A percentile compares a stretch with the other conserved stretches of the same genome.
These are phyloP conservation scores for Coemansia sp. DNA, from an alignment of 192 early-diverging fungal species.

Conservation along the genomic window DNA sequence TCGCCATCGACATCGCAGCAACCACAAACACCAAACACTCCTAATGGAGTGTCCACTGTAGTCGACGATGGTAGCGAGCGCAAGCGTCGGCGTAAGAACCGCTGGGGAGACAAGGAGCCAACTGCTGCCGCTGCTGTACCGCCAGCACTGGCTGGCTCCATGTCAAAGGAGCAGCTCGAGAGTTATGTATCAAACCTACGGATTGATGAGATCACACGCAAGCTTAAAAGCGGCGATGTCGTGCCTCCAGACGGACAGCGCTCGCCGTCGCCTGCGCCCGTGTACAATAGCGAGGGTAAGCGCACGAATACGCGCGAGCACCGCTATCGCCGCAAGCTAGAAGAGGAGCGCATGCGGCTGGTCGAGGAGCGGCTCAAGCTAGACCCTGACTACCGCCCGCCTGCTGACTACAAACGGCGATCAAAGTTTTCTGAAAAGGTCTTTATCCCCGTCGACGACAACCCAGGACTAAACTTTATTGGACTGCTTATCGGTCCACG, in stretches of 20 bases:
- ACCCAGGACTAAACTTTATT: constrained; percentile 98
- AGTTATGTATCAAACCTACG: constrained; percentile 69
- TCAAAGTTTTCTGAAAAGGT: constrained; percentile 88
- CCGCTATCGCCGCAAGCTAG: constrained; percentile 86
- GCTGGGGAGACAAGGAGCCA: constrained; percentile 84
- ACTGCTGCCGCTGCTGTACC: constrained; percentile 79
- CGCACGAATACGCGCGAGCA: constrained; percentile 95
- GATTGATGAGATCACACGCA: constrained; percentile 89
- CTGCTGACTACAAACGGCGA: constrained; percentile 85
- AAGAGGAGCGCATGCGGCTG: constrained; percentile 89
- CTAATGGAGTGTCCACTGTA: not conserved
- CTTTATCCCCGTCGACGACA: constrained; percentile 93
- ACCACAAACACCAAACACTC: not conserved
- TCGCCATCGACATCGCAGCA: constrained; percentile 1
- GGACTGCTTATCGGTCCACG: constrained; percentile 95
- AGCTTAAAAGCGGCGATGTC: constrained; percentile 79
- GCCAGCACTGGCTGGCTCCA: constrained; percentile 72
- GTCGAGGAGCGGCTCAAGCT: constrained; percentile 77
- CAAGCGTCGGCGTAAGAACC: constrained; percentile 72
- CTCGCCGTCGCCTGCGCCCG: constrained; percentile 95
- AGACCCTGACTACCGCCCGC: constrained; percentile 84
- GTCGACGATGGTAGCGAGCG: constrained; percentile 52
- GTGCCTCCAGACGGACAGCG: constrained; percentile 69
- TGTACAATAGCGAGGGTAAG: constrained; percentile 90
- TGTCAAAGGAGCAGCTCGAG: constrained; percentile 81